Evolutionary conservation across 257 asterid genomes (phyloP).

Genomic region (Gentiana straminea): DNA sequence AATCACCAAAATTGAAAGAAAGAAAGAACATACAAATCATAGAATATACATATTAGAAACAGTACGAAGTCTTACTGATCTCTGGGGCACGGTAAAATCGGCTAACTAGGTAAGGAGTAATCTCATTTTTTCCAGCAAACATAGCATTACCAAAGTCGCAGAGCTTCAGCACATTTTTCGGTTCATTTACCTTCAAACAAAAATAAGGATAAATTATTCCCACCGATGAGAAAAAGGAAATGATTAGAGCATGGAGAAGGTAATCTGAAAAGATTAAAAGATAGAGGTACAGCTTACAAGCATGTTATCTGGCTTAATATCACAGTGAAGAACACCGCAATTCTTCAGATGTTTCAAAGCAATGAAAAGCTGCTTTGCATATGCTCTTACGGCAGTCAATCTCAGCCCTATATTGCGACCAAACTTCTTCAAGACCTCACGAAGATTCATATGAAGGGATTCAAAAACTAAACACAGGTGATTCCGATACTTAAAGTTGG

Average conservation of each 20-base stretch:
- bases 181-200: conserved; percentile 69
- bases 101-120: conserved; percentile 97
- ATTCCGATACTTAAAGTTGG: conserved; percentile 92
- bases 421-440: conserved; percentile 97
- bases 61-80: conserved; percentile 54
- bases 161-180: conserved; percentile 82
- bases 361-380: conserved; percentile 95
- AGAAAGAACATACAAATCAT: background rate
- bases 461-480: conserved; percentile 99
- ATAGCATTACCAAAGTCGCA: conserved; percentile 99
- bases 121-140: conserved; percentile 98
- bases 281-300: conserved; percentile 43
- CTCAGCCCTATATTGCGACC: conserved; percentile 99
- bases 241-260: background rate
- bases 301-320: conserved; percentile 98
- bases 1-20: conserved; percentile 4
- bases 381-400: conserved; percentile 96
- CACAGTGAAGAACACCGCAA: conserved; percentile 97
- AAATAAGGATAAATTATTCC: background rate
- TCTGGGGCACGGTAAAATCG: conserved; percentile 99
- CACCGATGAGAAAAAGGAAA: background rate
- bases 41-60: background rate
- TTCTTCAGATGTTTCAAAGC: conserved; percentile 85
- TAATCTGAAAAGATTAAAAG: conserved; percentile 5
- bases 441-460: conserved; percentile 99